phyloP scores from a whole-genome alignment of 331 rosid genomes.

The Arachis monticola region DNA sequence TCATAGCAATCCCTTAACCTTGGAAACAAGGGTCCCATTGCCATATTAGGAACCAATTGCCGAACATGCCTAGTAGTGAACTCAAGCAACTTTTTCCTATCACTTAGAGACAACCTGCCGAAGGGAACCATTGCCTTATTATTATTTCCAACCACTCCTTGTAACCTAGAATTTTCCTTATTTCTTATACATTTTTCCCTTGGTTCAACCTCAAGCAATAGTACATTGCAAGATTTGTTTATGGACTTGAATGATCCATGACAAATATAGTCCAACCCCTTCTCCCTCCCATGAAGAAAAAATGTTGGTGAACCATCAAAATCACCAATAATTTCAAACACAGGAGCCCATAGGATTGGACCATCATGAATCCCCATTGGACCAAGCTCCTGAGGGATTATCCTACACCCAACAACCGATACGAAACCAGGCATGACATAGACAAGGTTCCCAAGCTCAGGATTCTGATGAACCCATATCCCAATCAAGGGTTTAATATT shows the following conservation, averaged over 20 bases:
- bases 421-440: constrained; percentile 83
- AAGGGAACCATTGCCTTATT: constrained; percentile 53
- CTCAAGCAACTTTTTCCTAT: constrained; percentile 75
- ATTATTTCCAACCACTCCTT: constrained; percentile 42
- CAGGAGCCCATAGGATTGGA: constrained; percentile 81
- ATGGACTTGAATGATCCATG: constrained; percentile 63
- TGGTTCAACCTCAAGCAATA: constrained; percentile 79
- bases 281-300: constrained; percentile 76
- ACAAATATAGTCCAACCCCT: constrained; percentile 57
- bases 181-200: constrained; percentile 45
- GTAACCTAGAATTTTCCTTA: constrained; percentile 54
- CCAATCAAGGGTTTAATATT: constrained; percentile 64
- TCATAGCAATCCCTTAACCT: constrained; percentile 50
- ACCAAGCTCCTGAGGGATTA: constrained; percentile 84
- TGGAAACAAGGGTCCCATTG: constrained; percentile 66
- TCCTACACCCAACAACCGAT: constrained; percentile 75
- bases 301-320: constrained; percentile 59
- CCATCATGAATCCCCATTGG: constrained; percentile 81
- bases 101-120: constrained; percentile 59
- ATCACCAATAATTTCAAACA: constrained; percentile 68
- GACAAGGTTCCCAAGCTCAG: constrained; percentile 90
- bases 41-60: constrained; percentile 47
- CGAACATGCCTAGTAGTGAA: constrained; percentile 52
- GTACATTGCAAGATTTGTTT: constrained; percentile 65
- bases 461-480: constrained; percentile 91